These are phyloP conservation scores for Aspergillus fijiensis DNA, from an alignment of 2,329 filamentous ascomycete species.

Conservation along the genomic window DNA sequence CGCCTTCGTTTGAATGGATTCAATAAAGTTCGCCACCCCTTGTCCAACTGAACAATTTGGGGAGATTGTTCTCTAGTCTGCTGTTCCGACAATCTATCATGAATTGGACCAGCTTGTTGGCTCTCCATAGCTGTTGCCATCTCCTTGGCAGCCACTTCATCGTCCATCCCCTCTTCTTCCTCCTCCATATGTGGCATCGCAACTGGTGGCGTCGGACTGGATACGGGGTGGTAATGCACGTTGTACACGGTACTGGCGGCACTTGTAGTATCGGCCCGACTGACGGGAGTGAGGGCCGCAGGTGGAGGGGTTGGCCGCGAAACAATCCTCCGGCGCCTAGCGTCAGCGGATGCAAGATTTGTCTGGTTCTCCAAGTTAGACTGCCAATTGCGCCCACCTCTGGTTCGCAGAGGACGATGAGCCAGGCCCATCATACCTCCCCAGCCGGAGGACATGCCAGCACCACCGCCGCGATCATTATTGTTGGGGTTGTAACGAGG, in stretches of 20 bases:
- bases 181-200: constrained; percentile 35
- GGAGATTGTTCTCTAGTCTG: constrained; percentile 33
- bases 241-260: constrained; percentile 64
- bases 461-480: constrained; percentile 41
- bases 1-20: constrained; percentile 61
- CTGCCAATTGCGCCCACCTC: constrained; percentile 28
- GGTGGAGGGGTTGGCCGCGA: constrained; percentile 46
- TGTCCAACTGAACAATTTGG: constrained; percentile 32
- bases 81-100: constrained; percentile 20
- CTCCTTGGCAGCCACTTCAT: constrained; percentile 25
- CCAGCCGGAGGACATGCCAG: constrained; percentile 40
- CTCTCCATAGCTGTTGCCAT: constrained; percentile 16
- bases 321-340: constrained; percentile 18
- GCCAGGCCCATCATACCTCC: constrained; percentile 38
- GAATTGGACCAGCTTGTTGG: constrained; percentile 11
- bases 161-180: constrained; percentile 29
- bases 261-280: constrained; percentile 61
- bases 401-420: constrained; percentile 37
- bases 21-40: constrained; percentile 51
- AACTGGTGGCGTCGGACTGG: constrained; percentile 48
- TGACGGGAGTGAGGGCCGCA: constrained; percentile 56
- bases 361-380: constrained; percentile 16
- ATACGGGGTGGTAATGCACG: constrained; percentile 59
- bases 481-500: constrained; percentile 35
- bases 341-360: constrained; percentile 12